Percentiles rank a stretch among this genome's conserved stretches.
These are phyloP conservation scores for Lasiodiplodia sp. DNA, from an alignment of 2,329 filamentous ascomycete species.

Conservation along the genomic window DNA sequence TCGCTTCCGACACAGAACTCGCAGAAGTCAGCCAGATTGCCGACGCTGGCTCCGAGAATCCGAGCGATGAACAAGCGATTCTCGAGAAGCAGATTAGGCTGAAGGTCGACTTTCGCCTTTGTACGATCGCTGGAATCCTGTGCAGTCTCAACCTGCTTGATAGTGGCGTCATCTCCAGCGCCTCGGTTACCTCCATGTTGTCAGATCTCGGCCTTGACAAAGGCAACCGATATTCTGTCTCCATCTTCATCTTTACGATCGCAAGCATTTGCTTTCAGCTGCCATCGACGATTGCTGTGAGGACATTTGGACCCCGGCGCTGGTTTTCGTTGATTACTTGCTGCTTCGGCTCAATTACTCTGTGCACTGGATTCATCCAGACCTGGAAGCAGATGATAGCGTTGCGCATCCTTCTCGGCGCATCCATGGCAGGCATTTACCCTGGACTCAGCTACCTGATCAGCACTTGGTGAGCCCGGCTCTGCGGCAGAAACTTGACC, in stretches of 20 bases:
- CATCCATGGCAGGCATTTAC: slow-evolving; percentile 61
- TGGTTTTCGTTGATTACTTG: slow-evolving; percentile 69
- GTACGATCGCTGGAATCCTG: slow-evolving; percentile 74
- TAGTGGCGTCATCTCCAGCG: slow-evolving; percentile 72
- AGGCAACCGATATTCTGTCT: slow-evolving; percentile 71
- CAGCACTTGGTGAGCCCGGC: slow-evolving; percentile 57
- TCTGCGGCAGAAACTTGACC: background rate
- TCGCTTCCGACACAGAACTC: background rate
- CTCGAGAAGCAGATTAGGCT: slow-evolving; percentile 60
- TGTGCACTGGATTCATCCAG: slow-evolving; percentile 72
- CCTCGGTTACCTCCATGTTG: slow-evolving; percentile 73
- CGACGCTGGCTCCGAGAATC: background rate
- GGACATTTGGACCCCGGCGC: slow-evolving; percentile 68
- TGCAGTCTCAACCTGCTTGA: slow-evolving; percentile 75
- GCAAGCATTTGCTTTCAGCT: slow-evolving; percentile 72
- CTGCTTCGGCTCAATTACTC: slow-evolving; percentile 69
- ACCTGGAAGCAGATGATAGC: slow-evolving; percentile 75
- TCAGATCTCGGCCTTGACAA: slow-evolving; percentile 66
- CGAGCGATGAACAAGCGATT: slow-evolving; percentile 27
- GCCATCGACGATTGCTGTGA: slow-evolving; percentile 71
- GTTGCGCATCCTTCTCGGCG: slow-evolving; percentile 69
- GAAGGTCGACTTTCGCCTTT: slow-evolving; percentile 72
- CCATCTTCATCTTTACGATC: slow-evolving; percentile 77
- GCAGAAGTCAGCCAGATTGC: background rate
- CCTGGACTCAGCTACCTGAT: slow-evolving; percentile 60